Base-by-base conservation (phyloP, 2,329 filamentous ascomycete species). In the Sarocladium kiliense region DNA sequence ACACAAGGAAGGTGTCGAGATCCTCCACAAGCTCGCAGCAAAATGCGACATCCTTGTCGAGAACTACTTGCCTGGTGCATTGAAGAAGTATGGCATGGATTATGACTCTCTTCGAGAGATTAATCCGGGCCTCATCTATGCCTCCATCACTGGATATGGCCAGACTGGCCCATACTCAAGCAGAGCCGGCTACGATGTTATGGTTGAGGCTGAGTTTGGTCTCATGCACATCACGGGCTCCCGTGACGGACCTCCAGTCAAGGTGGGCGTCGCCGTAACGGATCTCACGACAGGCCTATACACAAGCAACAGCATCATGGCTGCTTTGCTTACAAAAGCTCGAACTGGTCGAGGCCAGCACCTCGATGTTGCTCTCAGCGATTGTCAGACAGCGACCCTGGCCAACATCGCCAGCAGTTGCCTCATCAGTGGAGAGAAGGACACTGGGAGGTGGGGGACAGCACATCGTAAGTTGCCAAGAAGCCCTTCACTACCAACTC, bases 181-280 rank as follows among this genome's bases (percentile, higher is more conserved):
- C 60, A 82, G 94, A 14, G 91, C 94, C 3, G 94, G 94, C 3
- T 99, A 99, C 77, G 94, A 99, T 71, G 94, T 99, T 62, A 99
- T 99, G 93, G 93, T 99, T 11, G 94, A 99, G 75, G 94, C 94
- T 57, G 94, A 97, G 69, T 92, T 99, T 74, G 94, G 94, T 1
- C 75, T 99, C 56, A 99, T 99, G 94, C 94, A 99, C 73, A 97
- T 99, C 63, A 99, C 94, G 0, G 94, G 94, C 30, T 82, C 82
- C 58, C 81, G 92, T 55, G 88, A 96, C 64, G 91, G 93, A 0
- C 88, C 91, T 1, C 94, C 94, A 0, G 94, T 97, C 37, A 99
- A 99, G 73, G 94, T 99, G 2, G 94, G 94, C 18, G 94, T 99
- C 2, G 94, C 94, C 2, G 94, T 99, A 3, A 97, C 94, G 0